phyloP scores from a whole-genome alignment of 495 filamentous ascomycete genomes.

The Penicillium soppii region DNA sequence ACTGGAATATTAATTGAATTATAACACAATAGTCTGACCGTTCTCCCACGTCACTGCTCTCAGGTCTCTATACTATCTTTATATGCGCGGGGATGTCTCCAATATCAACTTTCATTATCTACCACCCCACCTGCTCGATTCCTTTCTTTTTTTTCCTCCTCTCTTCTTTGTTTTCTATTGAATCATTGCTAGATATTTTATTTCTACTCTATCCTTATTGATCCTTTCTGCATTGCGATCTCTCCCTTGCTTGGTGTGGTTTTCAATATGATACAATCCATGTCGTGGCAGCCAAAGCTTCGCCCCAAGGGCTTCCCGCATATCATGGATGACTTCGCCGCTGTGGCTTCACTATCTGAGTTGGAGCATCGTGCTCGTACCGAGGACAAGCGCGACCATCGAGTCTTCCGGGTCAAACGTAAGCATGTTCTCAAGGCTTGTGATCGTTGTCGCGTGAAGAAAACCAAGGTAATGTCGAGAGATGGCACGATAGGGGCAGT shows the following conservation, averaged over 20 bases:
- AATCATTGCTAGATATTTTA: slow-evolving; percentile 9
- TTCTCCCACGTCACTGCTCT: slow-evolving; percentile 7
- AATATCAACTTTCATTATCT: slow-evolving; percentile 25
- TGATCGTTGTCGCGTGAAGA: slow-evolving; percentile 50
- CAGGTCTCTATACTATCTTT: no score
- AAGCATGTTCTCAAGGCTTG: slow-evolving; percentile 51
- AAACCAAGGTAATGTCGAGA: slow-evolving; percentile 41
- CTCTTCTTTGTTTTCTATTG: slow-evolving; percentile 15
- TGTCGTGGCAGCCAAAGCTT: slow-evolving; percentile 46
- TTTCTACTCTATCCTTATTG: neutral
- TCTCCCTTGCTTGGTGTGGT: neutral
- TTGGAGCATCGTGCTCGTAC: slow-evolving; percentile 30
- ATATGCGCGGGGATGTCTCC: no score
- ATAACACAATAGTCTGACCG: no score
- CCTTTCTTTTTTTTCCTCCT: slow-evolving; percentile 12
- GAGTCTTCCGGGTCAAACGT: slow-evolving; percentile 49
- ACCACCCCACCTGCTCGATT: slow-evolving; percentile 25
- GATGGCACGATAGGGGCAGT: neutral
- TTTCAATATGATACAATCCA: slow-evolving; percentile 17
- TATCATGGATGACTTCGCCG: slow-evolving; percentile 35
- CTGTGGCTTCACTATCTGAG: slow-evolving; percentile 34
- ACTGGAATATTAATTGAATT: no score
- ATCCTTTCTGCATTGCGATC: slow-evolving; percentile 3
- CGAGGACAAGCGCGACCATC: slow-evolving; percentile 45
- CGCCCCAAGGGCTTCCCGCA: slow-evolving; percentile 45